A percentile compares a stretch with the other conserved stretches of the same genome.
Evolutionary conservation across 2,329 filamentous ascomycete genomes (phyloP).

Genomic region (Neopestalotiopsis clavispora): DNA sequence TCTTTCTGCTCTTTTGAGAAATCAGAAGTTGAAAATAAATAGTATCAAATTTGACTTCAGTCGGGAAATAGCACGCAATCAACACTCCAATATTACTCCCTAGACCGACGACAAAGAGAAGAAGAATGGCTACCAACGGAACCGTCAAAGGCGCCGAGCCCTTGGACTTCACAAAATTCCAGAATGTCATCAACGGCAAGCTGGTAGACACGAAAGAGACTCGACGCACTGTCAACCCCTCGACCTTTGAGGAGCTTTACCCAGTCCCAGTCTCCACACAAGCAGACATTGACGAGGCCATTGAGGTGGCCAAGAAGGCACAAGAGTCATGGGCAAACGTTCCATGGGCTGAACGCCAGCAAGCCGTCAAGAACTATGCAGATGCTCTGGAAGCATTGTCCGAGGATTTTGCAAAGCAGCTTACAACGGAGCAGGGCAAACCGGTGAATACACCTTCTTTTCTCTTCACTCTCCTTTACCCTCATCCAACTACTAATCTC

Average conservation of each 20-base stretch:
- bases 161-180: constrained; percentile 43
- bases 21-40: too few relatives aligned
- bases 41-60: too few relatives aligned
- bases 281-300: constrained; percentile 55
- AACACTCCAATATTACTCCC: background rate
- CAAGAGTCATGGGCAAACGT: constrained; percentile 50
- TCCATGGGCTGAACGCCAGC: constrained; percentile 36
- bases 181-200: constrained; percentile 58
- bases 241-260: constrained; percentile 52
- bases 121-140: background rate
- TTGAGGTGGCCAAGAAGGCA: constrained; percentile 51
- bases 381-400: constrained; percentile 25
- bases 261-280: constrained; percentile 54
- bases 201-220: constrained; percentile 47
- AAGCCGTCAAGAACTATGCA: constrained; percentile 26
- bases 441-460: constrained; percentile 16
- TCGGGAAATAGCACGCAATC: too few relatives aligned
- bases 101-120: background rate
- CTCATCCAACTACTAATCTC: background rate
- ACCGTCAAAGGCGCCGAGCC: background rate
- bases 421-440: constrained; percentile 25
- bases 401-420: constrained; percentile 20
- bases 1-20: too few relatives aligned
- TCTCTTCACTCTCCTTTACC: background rate
- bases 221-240: constrained; percentile 55